Conservation (phyloP, 23 red algal species). For the Chondrus crispus region DNA sequence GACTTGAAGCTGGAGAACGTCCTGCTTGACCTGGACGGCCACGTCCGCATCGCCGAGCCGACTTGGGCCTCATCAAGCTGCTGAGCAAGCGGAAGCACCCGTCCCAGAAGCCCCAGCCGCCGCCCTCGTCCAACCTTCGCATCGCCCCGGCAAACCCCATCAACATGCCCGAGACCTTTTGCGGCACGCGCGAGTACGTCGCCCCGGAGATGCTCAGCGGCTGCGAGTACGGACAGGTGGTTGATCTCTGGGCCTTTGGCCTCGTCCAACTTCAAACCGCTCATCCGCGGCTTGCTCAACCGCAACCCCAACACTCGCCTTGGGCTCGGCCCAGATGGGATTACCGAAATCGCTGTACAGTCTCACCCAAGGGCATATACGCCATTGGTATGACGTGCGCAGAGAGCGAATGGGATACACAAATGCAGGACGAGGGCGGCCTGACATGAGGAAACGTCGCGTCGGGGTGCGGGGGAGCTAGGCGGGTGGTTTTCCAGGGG, state of each 20-base stretch:
- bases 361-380: too few relatives aligned
- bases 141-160: slow-evolving; percentile 39
- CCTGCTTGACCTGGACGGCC: slow-evolving; percentile 79
- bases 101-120: slow-evolving; percentile 31
- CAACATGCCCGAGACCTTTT: slow-evolving; percentile 83
- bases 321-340: slow-evolving; percentile 63
- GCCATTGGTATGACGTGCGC: too few relatives aligned
- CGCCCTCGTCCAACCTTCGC: slow-evolving; percentile 26
- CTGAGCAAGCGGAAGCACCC: slow-evolving; percentile 47
- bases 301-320: slow-evolving; percentile 75
- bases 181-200: slow-evolving; percentile 81
- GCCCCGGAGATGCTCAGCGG: slow-evolving; percentile 84
- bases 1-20: slow-evolving; percentile 95
- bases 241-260: slow-evolving; percentile 92
- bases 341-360: slow-evolving; percentile 77
- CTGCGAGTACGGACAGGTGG: slow-evolving; percentile 73
- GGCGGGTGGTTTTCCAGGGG: too few relatives aligned
- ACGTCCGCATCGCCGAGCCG: slow-evolving; percentile 82
- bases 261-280: slow-evolving; percentile 53
- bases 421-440: too few relatives aligned
- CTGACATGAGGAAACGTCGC: too few relatives aligned
- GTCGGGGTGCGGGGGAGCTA: too few relatives aligned
- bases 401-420: too few relatives aligned
- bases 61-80: slow-evolving; percentile 84
- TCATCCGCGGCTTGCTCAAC: slow-evolving; percentile 77